These are phyloP conservation scores for Pythium guiyangense DNA, from an alignment of 352 stramenopile species.

Conservation along the genomic window DNA sequence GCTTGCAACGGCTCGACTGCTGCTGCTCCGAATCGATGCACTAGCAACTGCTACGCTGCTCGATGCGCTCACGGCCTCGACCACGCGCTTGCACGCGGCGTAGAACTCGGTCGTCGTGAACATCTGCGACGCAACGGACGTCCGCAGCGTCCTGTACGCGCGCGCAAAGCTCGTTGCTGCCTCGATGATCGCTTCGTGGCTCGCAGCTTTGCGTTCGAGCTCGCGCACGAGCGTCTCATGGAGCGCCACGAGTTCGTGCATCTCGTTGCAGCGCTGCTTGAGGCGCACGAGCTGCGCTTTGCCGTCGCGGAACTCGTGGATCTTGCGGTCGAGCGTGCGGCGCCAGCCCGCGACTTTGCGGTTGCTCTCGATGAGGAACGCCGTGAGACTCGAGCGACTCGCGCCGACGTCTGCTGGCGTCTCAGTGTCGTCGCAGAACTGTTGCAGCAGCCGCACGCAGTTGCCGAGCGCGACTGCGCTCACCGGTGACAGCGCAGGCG, in stretches of 20 bases:
- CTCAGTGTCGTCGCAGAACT: conserved; percentile 31
- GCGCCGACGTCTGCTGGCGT: conserved; percentile 11
- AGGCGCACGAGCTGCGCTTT: conserved; percentile 39
- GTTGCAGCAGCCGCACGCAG: conserved; percentile 38
- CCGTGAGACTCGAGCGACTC: conserved; percentile 10
- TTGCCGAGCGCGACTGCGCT: conserved; percentile 36
- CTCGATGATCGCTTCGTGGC: conserved; percentile 33
- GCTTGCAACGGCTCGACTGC: neutral
- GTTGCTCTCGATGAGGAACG: conserved; percentile 41
- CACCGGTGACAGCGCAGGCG: conserved; percentile 11
- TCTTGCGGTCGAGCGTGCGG: conserved; percentile 36
- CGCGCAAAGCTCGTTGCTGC: conserved; percentile 33
- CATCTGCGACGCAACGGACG: conserved; percentile 27
- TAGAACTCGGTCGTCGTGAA: conserved; percentile 36
- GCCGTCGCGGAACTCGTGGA: conserved; percentile 33
- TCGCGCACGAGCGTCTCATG: conserved; percentile 40
- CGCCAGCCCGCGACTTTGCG: conserved; percentile 43
- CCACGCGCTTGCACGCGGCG: conserved; percentile 30
- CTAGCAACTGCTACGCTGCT: neutral
- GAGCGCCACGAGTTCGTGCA: conserved; percentile 42
- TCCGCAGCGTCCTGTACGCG: conserved; percentile 32
- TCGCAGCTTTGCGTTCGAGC: conserved; percentile 30
- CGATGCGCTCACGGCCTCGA: conserved; percentile 32
- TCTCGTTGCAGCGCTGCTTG: conserved; percentile 32
- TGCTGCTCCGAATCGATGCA: no score